phyloP scores from a whole-genome alignment of 177 flowering plant species.

The Vitis hybrid region DNA sequence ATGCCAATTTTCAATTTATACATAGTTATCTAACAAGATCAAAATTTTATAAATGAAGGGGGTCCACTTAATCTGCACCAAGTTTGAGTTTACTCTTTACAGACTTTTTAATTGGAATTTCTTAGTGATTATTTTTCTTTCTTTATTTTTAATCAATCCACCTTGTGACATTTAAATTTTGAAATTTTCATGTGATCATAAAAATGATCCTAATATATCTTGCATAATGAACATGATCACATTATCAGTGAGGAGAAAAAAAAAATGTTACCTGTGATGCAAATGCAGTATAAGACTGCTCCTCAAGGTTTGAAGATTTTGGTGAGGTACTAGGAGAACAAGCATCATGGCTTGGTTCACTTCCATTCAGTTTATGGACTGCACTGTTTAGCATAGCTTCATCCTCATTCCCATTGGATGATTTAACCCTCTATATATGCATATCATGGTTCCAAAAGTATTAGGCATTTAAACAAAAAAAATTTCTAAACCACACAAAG shows the following conservation, averaged over 20 bases:
- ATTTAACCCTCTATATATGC: constrained; percentile 57
- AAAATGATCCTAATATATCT: background rate
- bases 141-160: no score
- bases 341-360: constrained; percentile 35
- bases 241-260: background rate
- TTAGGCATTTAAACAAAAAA: constrained; percentile 1
- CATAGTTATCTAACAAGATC: no score
- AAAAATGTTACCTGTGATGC: constrained; percentile 54
- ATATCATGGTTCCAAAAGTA: background rate
- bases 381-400: constrained; percentile 32
- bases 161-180: background rate
- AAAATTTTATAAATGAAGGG: no score
- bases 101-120: no score
- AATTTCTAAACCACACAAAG: background rate
- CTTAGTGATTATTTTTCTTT: no score
- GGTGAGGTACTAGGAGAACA: constrained; percentile 47
- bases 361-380: constrained; percentile 53
- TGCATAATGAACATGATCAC: background rate
- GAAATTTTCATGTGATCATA: background rate
- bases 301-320: constrained; percentile 37
- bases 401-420: constrained; percentile 46
- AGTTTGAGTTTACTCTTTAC: no score
- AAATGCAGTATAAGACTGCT: constrained; percentile 25
- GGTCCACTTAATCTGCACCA: no score
- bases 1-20: no score